Base-by-base conservation (phyloP, 2,329 filamentous ascomycete genomes). In the Xylariaceae sp. region DNA sequence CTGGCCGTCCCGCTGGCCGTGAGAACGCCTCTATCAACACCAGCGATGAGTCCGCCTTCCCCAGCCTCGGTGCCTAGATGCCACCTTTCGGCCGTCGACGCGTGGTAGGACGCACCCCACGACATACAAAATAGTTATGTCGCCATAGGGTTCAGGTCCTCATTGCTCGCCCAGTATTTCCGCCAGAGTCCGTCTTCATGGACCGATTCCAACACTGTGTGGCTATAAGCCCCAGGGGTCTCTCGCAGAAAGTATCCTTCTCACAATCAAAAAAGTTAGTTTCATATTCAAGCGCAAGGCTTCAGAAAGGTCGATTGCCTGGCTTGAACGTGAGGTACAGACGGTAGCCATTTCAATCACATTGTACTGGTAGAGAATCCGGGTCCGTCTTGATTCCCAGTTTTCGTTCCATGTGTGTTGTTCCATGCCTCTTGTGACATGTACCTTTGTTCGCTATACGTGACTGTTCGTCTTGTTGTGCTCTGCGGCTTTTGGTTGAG, bases 21-120 rank as follows among this genome's bases (percentile, higher is more conserved):
- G 76, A 77, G 64, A 77, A 77, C 65, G 69, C 76, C 66, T 72
- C 75, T 67, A 80, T 85, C 76, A 84, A 84, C 78, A 78, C 79
- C 71, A 79, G 73, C 70, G 82, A 85, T 68, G 75, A 83, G 78
- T 75, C 74, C 66, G 82, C 82, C 63, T 85, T 86, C 80, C 83
- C 83, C 70, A 84, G 80, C 77, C 77, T 86, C 67, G 82, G 82
- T 70, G 78, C 79, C 74, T 82, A 80, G 72, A 60, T 35, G 11
- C n/a, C 49, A 45, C 23, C 23, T 30, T 30, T 30, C 3, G 23
- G 23, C 23, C 23, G 23, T 30, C 23, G 23, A 30, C 23, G 23
- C 1, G 23, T 4, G 0, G 23, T 4, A 30, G 23, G 23, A 30
- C 23, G 23, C 23, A 30, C 23, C 23, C 23, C 23, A 30, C 23